Evolutionary conservation across 805 yeast genomes (phyloP).

Genomic region (Pichia ethanolica): DNA sequence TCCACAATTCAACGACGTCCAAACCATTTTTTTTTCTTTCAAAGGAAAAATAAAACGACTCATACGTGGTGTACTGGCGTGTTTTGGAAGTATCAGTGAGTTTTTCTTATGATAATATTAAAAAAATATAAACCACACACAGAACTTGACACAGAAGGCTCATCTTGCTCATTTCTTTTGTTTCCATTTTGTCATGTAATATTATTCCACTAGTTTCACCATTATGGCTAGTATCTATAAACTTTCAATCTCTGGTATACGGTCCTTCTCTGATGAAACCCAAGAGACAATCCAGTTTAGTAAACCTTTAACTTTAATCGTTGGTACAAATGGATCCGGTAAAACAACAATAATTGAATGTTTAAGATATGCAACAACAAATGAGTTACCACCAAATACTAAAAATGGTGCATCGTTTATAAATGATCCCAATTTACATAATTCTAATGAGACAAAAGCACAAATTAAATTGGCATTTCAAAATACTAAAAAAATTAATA

Average conservation of each 20-base stretch:
- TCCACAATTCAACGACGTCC: too few relatives aligned
- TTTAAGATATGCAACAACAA: conserved; percentile 88
- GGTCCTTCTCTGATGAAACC: conserved; percentile 83
- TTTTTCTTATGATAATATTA: too few relatives aligned
- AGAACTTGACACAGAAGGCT: background rate
- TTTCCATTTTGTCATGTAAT: background rate
- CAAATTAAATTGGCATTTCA: conserved; percentile 85
- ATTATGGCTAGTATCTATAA: conserved; percentile 41
- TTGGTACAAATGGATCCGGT: conserved; percentile 95
- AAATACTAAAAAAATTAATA: conserved; percentile 60
- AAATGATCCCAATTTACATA: conserved; percentile 80
- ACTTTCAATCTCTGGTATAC: conserved; percentile 75
- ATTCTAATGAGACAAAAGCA: conserved; percentile 73
- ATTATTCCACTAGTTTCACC: too few relatives aligned
- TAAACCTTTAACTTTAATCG: conserved; percentile 83
- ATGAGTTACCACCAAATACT: conserved; percentile 90
- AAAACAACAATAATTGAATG: conserved; percentile 96
- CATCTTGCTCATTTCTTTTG: background rate
- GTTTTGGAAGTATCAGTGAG: too few relatives aligned
- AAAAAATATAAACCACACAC: too few relatives aligned
- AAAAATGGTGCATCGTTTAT: conserved; percentile 89
- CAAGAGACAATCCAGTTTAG: conserved; percentile 86
- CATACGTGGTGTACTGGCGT: too few relatives aligned
- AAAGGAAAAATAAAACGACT: too few relatives aligned
- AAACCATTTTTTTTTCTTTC: too few relatives aligned